These are phyloP conservation scores for Holtermannia corniformis DNA, from an alignment of 768 basidiomycete genomes.

Conservation along the genomic window DNA sequence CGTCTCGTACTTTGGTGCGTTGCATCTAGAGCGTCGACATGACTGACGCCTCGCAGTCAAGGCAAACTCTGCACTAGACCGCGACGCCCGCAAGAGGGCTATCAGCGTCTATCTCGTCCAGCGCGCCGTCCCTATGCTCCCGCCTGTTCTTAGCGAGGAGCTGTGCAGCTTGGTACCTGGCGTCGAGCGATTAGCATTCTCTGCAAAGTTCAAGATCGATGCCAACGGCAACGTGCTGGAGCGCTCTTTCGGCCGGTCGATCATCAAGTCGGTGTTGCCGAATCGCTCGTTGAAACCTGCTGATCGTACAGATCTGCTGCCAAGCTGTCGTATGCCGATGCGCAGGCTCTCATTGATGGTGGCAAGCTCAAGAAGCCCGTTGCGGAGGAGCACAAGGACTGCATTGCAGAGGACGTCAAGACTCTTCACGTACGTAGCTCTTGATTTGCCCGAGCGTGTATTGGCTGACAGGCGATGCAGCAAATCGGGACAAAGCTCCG, in stretches of 20 bases:
- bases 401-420: conserved; percentile 66
- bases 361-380: conserved; percentile 50
- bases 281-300: background rate
- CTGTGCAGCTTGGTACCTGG: conserved; percentile 84
- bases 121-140: conserved; percentile 92
- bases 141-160: conserved; percentile 82
- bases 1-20: conserved; percentile 67
- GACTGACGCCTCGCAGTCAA: conserved; percentile 23
- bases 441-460: background rate
- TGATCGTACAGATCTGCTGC: conserved; percentile 64
- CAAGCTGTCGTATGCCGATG: conserved; percentile 72
- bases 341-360: conserved; percentile 73
- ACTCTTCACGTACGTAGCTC: conserved; percentile 47
- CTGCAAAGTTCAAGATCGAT: conserved; percentile 75
- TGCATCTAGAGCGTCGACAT: conserved; percentile 42
- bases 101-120: conserved; percentile 96
- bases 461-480: conserved; percentile 16
- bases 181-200: conserved; percentile 82
- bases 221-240: conserved; percentile 69
- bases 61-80: conserved; percentile 75
- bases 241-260: conserved; percentile 87
- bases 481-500: conserved; percentile 63
- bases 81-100: conserved; percentile 93
- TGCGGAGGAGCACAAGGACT: conserved; percentile 51
- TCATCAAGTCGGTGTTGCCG: conserved; percentile 61